Conservation (phyloP, 495 filamentous ascomycete species). For the Hypoxylon intermedium region DNA sequence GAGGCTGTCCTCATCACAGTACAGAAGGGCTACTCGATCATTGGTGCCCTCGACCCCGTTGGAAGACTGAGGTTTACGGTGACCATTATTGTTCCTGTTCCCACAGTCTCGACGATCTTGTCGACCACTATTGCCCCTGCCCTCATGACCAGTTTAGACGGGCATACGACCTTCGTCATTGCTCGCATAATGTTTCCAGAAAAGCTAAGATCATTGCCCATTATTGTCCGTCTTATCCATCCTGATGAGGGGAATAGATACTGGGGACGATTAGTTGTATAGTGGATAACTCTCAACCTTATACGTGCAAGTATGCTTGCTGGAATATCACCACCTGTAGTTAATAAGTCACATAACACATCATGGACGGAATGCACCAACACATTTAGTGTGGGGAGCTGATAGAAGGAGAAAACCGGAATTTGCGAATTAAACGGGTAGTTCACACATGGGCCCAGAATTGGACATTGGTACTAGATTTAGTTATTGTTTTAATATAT, state of each 20-base stretch:
- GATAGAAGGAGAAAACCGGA: too few species aligned
- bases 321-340: too few species aligned
- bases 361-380: too few species aligned
- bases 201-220: background rate
- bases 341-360: too few species aligned
- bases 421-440: too few species aligned
- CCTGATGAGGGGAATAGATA: background rate
- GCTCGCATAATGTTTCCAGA: constrained; percentile 4
- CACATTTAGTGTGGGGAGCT: too few species aligned
- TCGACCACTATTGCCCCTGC: constrained; percentile 34
- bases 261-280: too few species aligned
- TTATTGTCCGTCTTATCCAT: constrained; percentile 12
- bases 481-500: too few species aligned
- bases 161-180: background rate
- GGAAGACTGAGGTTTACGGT: constrained; percentile 13
- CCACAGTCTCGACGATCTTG: background rate
- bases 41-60: constrained; percentile 12
- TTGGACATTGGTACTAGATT: too few species aligned
- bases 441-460: too few species aligned
- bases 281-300: too few species aligned
- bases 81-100: constrained; percentile 26
- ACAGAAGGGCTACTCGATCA: constrained; percentile 15
- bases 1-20: constrained; percentile 13
- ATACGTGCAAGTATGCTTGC: too few species aligned
- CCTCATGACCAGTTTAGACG: background rate